Evolutionary conservation across 305 asterid species (phyloP).

Genomic region (Coffea humblotiana): DNA sequence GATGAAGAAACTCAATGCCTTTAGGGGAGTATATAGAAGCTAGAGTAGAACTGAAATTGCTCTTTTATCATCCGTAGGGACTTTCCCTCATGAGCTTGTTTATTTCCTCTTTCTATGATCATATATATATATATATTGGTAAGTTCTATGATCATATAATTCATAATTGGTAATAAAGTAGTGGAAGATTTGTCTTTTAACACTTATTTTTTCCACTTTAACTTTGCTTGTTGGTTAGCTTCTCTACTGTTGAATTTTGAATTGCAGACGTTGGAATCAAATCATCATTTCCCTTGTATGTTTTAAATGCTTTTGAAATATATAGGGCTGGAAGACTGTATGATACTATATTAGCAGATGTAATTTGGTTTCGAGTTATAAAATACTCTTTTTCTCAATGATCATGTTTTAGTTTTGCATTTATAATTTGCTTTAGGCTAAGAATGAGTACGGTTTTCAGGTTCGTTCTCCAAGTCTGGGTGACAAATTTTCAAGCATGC

Average conservation of each 20-base stretch:
- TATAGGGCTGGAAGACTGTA: background rate
- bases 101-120: background rate
- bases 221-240: background rate
- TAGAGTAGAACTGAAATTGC: background rate
- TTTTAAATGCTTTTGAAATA: background rate
- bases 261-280: background rate
- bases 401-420: background rate
- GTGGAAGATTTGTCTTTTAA: background rate
- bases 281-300: no score
- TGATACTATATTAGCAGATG: background rate
- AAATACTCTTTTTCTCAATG: background rate
- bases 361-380: background rate
- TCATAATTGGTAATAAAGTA: no score
- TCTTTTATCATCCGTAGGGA: background rate
- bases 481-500: slow-evolving; percentile 98
- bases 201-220: background rate
- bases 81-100: background rate
- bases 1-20: background rate
- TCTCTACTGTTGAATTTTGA: background rate
- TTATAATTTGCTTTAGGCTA: background rate
- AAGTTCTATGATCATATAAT: background rate
- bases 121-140: no score
- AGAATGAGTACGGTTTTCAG: slow-evolving; percentile 32
- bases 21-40: background rate
- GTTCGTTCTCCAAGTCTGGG: slow-evolving; percentile 93